Percentiles rank a stretch among this genome's conserved stretches.
Conservation (phyloP, 257 asterid species). For the Gentiana dahurica region DNA sequence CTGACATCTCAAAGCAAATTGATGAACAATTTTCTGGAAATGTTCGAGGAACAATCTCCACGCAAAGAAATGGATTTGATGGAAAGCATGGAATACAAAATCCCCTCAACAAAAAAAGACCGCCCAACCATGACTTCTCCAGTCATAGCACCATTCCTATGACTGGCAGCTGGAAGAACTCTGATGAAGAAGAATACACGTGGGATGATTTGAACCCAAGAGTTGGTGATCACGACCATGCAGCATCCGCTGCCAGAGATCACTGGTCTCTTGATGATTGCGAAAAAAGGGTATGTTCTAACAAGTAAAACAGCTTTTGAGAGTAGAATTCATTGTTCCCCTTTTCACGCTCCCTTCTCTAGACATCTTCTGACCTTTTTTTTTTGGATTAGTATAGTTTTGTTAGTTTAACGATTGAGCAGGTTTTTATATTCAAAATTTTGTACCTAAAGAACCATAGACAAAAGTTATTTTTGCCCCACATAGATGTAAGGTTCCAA, state of each 20-base stretch:
- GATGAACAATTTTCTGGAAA: slow-evolving; percentile 37
- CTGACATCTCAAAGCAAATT: slow-evolving; percentile 30
- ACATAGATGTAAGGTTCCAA: no score
- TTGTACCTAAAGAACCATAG: no score
- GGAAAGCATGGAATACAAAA: slow-evolving; percentile 37
- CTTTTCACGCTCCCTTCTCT: no score
- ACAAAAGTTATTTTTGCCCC: no score
- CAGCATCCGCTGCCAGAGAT: slow-evolving; percentile 37
- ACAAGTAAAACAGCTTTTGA: no score
- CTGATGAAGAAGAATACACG: slow-evolving; percentile 76
- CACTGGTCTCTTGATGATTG: slow-evolving; percentile 46
- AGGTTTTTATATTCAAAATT: no score
- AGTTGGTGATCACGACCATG: slow-evolving; percentile 19
- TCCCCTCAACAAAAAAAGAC: slow-evolving; percentile 23
- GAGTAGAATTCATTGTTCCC: no score
- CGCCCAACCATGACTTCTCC: slow-evolving; percentile 21
- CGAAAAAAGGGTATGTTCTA: slow-evolving; percentile 38
- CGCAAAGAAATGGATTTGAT: slow-evolving; percentile 51
- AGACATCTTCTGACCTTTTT: no score
- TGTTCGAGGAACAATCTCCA: slow-evolving; percentile 23
- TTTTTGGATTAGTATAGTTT: no score
- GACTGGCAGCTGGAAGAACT: slow-evolving; percentile 65
- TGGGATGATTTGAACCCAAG: slow-evolving; percentile 72
- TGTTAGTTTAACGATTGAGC: no score
- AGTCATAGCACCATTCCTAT: slow-evolving; percentile 28